Percentiles rank a stretch among this genome's conserved stretches.
Evolutionary conservation across 2,329 filamentous ascomycete genomes (phyloP).

Genomic region (Daldinia sp.): DNA sequence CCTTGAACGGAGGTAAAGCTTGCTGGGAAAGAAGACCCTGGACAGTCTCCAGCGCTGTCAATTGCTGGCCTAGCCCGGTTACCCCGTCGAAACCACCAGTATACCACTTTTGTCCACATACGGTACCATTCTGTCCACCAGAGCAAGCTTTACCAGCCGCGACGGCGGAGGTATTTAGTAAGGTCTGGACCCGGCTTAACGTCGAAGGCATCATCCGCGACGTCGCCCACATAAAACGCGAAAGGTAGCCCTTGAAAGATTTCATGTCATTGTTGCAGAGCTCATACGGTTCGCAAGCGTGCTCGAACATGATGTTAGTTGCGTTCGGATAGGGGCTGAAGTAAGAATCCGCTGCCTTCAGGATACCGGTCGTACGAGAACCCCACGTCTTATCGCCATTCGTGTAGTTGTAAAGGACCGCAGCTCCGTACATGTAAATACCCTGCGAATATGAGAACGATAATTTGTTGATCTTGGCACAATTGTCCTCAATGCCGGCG

Average conservation of each 20-base stretch:
- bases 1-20: constrained; percentile 56
- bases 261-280: constrained; percentile 70
- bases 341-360: constrained; percentile 57
- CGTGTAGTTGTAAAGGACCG: constrained; percentile 69
- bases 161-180: constrained; percentile 60
- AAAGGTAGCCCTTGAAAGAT: constrained; percentile 73
- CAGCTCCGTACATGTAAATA: constrained; percentile 71
- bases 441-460: constrained; percentile 73
- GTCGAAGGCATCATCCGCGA: constrained; percentile 65
- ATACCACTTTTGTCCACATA: constrained; percentile 72
- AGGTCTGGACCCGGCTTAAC: constrained; percentile 53
- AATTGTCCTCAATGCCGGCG: constrained; percentile 62
- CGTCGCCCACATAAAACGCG: constrained; percentile 69
- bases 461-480: constrained; percentile 59
- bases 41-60: constrained; percentile 70
- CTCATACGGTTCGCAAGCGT: constrained; percentile 67
- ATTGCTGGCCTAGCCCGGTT: constrained; percentile 67
- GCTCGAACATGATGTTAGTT: constrained; percentile 70
- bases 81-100: constrained; percentile 62
- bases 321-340: constrained; percentile 62
- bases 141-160: constrained; percentile 66
- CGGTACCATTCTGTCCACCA: constrained; percentile 59
- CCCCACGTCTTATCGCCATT: constrained; percentile 60
- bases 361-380: constrained; percentile 59
- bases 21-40: constrained; percentile 63